Evolutionary conservation across 257 asterid genomes (phyloP), one percentile per base, ranked within the genome.

Genomic region (Penstemon davidsonii): DNA sequence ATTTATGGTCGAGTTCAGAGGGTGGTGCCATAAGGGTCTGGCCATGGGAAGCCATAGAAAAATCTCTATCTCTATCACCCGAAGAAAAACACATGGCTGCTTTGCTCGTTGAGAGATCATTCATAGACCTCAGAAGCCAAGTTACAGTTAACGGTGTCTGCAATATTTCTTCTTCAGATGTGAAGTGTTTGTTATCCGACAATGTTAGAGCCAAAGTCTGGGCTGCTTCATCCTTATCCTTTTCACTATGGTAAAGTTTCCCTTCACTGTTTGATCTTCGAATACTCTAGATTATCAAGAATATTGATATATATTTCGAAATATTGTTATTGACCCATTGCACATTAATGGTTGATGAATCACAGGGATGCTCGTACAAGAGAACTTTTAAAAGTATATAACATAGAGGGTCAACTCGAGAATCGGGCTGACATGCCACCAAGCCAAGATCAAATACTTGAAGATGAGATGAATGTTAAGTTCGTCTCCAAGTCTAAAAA

Each of bases 1-100:
- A 94, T 80, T 52, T 94, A 64, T 94, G 99, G 99, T 77, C 97
- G 25, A 97, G 99, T 37, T 87, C 94, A 18, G 97, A 94, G 71
- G 81, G 84, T 7, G 99, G 99, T 37, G 36, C 37, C 25, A 82
- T 94, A 63, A 83, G 88, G 76, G 83, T 94, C 61, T 94, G 96
- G 97, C 96, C 95, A 9, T 81, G 95, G 95, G 96, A 91, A 86
- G 78, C 87, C 18, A 75, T 91, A 57, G 96, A 91, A 54, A 94
- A 91, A 70, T 94, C 97, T 62, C 74, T 91, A 3, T 80, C 93
- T 66, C 75, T 91, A 15, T 83, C 95, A 5, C 82, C 82, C 0
- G 96, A 91, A 80, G 99, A 94, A 70, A 91, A 79, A 55, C 87
- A 85, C 71, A 91, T 88, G 91, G 95, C 99, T 70, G 74, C 96